Base-by-base conservation (phyloP, 805 yeast genomes). In the Suhomyces sp. region DNA sequence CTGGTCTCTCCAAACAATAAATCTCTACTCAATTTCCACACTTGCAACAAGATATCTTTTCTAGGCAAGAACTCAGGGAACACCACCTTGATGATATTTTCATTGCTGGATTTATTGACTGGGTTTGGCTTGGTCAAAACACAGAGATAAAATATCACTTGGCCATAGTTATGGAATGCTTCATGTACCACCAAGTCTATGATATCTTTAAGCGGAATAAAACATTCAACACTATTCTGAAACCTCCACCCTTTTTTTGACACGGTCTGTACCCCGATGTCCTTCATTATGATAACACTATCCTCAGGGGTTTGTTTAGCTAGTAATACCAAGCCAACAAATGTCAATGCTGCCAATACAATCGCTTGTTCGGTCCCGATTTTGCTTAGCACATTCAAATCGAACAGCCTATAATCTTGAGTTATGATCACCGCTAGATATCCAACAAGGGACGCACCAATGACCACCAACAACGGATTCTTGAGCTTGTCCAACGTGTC, bases 141-240 rank as follows among this genome's bases (percentile, higher is more conserved):
- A 26, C 81, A 77, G 53, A 85, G 59, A 50, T 83, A 81, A 53
- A 71, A 81, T 2, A 81, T 64, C 7, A 83, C 87, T 43, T 68
- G 70, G 42, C 79, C 80, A 42, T 78, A 74, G 5, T 82, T 82
- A 36, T 68, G 68, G 52, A 86, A 84, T 0, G 85, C 90, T 55
- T 86, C 95, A 51, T 83, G 83, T 17, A 86, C 79, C 0, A 83
- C 74, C 8, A 85, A 55, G 53, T 84, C 91, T 4, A 74, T 70
- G 33, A 85, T 69, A 28, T 65, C 65, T 29, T 71, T 74, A 24
- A 68, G 58, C 0, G 88, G 82, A 8, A 82, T 69, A 52, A 85
- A 82, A 18, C 60, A 46, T 25, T 56, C 56, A 6, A 35, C 36
- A n/a, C 38, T 39, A 13, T 45, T 46, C n/a, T 49, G 35, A 6